Conservation (phyloP, 208 protist species). For the Blastocrithidia nonstop region DNA sequence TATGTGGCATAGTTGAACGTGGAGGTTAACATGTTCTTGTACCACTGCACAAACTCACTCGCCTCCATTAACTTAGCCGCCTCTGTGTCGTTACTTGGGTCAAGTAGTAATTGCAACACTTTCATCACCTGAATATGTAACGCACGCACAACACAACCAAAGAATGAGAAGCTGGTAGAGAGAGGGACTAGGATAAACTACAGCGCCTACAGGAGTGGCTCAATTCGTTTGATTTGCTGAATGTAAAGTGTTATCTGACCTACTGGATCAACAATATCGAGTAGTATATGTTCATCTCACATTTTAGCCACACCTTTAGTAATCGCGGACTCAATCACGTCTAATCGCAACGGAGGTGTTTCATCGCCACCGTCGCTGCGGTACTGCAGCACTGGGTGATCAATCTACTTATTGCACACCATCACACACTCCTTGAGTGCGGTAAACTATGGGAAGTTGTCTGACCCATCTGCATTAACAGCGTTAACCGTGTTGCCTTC, state of each 20-base stretch:
- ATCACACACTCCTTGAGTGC: slow-evolving; percentile 58
- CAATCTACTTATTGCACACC: slow-evolving; percentile 49
- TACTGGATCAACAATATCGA: slow-evolving; percentile 63
- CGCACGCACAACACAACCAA: slow-evolving; percentile 44
- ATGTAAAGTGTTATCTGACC: slow-evolving; percentile 51
- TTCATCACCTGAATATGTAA: slow-evolving; percentile 63
- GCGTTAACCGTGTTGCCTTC: not conserved
- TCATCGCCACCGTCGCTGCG: slow-evolving; percentile 30
- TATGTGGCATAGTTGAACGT: slow-evolving; percentile 42
- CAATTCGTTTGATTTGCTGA: slow-evolving; percentile 77
- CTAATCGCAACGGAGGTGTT: slow-evolving; percentile 39
- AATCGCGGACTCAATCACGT: slow-evolving; percentile 27
- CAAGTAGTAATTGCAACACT: slow-evolving; percentile 43
- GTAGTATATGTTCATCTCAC: slow-evolving; percentile 77
- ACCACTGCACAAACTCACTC: slow-evolving; percentile 74
- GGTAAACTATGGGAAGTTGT: slow-evolving; percentile 18
- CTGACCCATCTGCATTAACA: not conserved
- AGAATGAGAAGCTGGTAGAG: slow-evolving; percentile 47
- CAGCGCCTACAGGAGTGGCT: slow-evolving; percentile 59
- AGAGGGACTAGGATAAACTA: slow-evolving; percentile 70
- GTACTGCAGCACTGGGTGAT: slow-evolving; percentile 27
- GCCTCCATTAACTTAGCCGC: slow-evolving; percentile 65
- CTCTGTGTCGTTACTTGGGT: slow-evolving; percentile 28
- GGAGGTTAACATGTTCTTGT: slow-evolving; percentile 57
- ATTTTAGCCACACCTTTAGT: slow-evolving; percentile 31